These are phyloP conservation scores for Colletotrichum sansevieriae DNA, from an alignment of 2,329 filamentous ascomycete genomes.

Conservation along the genomic window DNA sequence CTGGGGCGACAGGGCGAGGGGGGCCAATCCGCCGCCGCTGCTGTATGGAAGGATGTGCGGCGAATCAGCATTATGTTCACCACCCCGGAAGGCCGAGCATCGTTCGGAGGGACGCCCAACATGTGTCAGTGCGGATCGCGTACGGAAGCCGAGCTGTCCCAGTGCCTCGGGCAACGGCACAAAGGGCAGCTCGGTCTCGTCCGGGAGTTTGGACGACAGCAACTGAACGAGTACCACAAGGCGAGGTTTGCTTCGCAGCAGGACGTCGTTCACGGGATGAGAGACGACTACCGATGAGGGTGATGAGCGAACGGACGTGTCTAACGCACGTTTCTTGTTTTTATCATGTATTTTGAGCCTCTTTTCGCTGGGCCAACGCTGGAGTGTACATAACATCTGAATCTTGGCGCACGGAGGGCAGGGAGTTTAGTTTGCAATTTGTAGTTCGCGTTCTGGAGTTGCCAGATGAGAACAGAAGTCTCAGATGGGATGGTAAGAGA, in stretches of 20 bases:
- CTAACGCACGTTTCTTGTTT: too few species aligned
- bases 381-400: too few species aligned
- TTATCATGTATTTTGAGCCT: too few species aligned
- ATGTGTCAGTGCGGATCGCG: slow-evolving; percentile 46
- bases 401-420: too few species aligned
- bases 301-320: background rate
- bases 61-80: slow-evolving; percentile 51
- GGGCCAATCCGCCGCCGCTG: slow-evolving; percentile 30
- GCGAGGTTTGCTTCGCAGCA: slow-evolving; percentile 36
- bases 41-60: slow-evolving; percentile 46
- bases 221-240: slow-evolving; percentile 41
- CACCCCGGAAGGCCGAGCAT: slow-evolving; percentile 41
- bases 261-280: slow-evolving; percentile 37
- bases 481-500: too few species aligned
- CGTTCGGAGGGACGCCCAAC: slow-evolving; percentile 48
- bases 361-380: too few species aligned
- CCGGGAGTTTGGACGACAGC: slow-evolving; percentile 47
- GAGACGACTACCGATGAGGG: slow-evolving; percentile 27
- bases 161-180: slow-evolving; percentile 47
- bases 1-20: slow-evolving; percentile 35
- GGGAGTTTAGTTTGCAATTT: too few species aligned
- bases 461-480: too few species aligned
- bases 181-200: slow-evolving; percentile 49
- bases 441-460: too few species aligned
- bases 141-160: slow-evolving; percentile 44